These are phyloP conservation scores for Exophiala sideris DNA, from an alignment of 2,329 filamentous ascomycete genomes.

Conservation along the genomic window DNA sequence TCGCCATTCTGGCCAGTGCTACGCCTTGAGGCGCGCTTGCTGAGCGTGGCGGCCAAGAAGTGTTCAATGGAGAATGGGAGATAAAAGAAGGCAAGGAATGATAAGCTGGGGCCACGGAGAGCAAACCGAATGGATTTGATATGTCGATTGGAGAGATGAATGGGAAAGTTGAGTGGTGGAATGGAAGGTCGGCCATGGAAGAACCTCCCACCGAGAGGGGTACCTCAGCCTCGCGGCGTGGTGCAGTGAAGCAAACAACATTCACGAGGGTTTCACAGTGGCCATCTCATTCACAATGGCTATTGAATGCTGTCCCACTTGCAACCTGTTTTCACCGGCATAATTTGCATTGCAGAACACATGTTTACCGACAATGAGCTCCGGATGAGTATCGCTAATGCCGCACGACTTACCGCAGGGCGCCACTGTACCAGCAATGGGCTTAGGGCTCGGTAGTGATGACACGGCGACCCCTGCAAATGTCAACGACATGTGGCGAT, in stretches of 20 bases:
- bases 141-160: background rate
- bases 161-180: background rate
- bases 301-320: background rate
- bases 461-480: no score
- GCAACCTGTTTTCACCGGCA: background rate
- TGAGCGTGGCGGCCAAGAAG: background rate
- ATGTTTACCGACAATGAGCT: no score
- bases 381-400: no score
- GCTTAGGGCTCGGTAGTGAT: no score
- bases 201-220: slow-evolving; percentile 12
- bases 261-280: background rate
- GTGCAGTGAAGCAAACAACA: background rate
- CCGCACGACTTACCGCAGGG: no score
- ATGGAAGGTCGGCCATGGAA: background rate
- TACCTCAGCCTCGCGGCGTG: slow-evolving; percentile 11
- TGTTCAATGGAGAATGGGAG: background rate
- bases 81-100: background rate
- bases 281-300: background rate
- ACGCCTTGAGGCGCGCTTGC: background rate
- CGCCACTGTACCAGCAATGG: no score
- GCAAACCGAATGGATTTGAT: background rate
- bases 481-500: no score
- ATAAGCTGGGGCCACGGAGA: background rate
- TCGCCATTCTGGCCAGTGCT: slow-evolving; percentile 9
- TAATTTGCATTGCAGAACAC: background rate